These are phyloP conservation scores for Acer campestre DNA, from an alignment of 345 rosid genomes.

Conservation along the genomic window DNA sequence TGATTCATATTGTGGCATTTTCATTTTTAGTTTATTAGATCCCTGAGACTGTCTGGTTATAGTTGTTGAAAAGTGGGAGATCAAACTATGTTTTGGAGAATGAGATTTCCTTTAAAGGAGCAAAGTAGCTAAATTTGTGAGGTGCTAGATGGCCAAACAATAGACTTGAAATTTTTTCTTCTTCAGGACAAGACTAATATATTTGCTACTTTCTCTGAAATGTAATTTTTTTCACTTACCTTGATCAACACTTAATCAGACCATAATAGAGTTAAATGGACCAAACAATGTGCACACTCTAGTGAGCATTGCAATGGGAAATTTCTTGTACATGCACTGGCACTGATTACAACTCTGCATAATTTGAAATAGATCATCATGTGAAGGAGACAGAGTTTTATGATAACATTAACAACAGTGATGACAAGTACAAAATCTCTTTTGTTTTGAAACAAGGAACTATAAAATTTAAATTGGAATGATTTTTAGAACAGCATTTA, in stretches of 20 bases:
- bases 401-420: not conserved
- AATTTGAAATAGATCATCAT: constrained; percentile 4
- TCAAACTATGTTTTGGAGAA: constrained; percentile 3
- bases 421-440: not conserved
- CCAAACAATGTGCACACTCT: not conserved
- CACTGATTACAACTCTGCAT: not conserved
- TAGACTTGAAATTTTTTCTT: not conserved
- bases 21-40: not conserved
- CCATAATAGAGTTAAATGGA: not conserved
- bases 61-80: not conserved
- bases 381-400: constrained; percentile 7
- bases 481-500: not conserved
- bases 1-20: not conserved
- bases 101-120: not conserved
- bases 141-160: not conserved
- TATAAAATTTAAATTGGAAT: constrained; percentile 6
- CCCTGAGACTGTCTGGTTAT: not conserved
- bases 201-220: not conserved
- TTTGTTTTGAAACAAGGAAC: not conserved
- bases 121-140: not conserved
- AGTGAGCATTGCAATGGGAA: not conserved
- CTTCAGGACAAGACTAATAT: not conserved
- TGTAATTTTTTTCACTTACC: not conserved
- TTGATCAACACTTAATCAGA: not conserved
- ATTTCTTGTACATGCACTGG: not conserved